Percentiles rank a stretch among this genome's conserved stretches.
These are phyloP conservation scores for Blepharisma japonicum DNA, from an alignment of 73 alveolate species.

Conservation along the genomic window DNA sequence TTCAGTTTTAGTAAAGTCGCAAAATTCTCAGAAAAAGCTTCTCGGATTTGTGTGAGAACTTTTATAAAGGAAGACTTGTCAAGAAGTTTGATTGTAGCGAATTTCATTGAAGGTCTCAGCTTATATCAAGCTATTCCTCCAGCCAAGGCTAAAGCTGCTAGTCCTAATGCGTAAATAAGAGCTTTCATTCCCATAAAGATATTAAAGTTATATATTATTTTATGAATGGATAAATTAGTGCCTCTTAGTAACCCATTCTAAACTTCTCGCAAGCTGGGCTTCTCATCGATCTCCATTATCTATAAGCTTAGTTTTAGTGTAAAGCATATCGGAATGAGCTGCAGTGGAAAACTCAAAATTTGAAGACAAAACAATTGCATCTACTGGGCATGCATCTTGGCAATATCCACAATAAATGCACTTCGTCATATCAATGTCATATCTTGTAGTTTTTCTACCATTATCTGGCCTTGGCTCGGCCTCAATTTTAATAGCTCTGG, in stretches of 20 bases:
- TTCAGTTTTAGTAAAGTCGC: not conserved
- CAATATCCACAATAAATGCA: slow-evolving; percentile 90
- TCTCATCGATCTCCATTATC: slow-evolving; percentile 92
- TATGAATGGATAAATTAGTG: too few species aligned
- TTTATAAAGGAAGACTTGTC: not conserved
- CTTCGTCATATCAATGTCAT: slow-evolving; percentile 87
- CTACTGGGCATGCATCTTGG: slow-evolving; percentile 92
- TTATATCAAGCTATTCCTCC: too few species aligned
- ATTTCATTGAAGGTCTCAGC: not conserved
- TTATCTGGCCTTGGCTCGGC: slow-evolving; percentile 93
- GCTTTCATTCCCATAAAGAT: too few species aligned
- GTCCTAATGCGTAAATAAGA: too few species aligned
- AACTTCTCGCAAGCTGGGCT: slow-evolving; percentile 83
- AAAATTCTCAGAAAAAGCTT: not conserved
- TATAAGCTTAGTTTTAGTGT: slow-evolving; percentile 73
- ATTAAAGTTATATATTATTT: too few species aligned
- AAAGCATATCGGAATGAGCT: slow-evolving; percentile 71
- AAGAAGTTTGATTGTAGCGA: not conserved
- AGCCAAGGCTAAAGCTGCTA: too few species aligned
- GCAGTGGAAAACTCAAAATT: slow-evolving; percentile 74
- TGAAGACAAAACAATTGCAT: slow-evolving; percentile 82
- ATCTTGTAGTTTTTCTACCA: slow-evolving; percentile 81
- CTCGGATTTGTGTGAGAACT: not conserved
- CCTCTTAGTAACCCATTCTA: slow-evolving; percentile 56
- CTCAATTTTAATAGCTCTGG: slow-evolving; percentile 82